phyloP scores from a whole-genome alignment of 495 filamentous ascomycete species.

The Aspergillus egyptiacus region DNA sequence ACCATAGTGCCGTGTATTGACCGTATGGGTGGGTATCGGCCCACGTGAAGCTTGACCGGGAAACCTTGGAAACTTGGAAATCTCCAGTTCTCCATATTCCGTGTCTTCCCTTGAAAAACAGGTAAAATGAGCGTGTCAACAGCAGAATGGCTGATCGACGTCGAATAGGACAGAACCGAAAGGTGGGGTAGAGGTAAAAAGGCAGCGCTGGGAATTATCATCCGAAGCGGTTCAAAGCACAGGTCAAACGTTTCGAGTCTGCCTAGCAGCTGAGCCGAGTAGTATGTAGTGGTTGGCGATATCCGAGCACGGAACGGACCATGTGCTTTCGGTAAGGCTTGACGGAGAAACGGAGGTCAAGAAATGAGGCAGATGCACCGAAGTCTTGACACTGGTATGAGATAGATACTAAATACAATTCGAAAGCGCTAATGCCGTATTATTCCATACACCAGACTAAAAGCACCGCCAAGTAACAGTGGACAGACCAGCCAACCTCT shows the following conservation, averaged over 20 bases:
- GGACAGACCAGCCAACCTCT: not conserved
- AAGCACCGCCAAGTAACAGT: slow-evolving; percentile 8
- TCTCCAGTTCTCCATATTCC: too few relatives aligned
- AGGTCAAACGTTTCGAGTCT: slow-evolving; percentile 3
- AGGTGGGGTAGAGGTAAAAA: slow-evolving; percentile 7
- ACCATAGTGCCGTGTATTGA: not conserved
- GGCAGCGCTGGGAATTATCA: not conserved
- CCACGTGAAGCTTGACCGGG: not conserved
- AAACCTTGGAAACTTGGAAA: too few relatives aligned
- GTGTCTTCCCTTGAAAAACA: too few relatives aligned
- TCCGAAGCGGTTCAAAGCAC: slow-evolving; percentile 7
- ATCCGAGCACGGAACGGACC: not conserved
- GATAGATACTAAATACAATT: slow-evolving; percentile 11
- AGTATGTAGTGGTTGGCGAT: too few relatives aligned
- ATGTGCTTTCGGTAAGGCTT: not conserved
- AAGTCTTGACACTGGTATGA: not conserved
- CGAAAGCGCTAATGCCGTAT: slow-evolving; percentile 12
- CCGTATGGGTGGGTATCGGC: slow-evolving; percentile 7
- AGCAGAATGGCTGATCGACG: not conserved
- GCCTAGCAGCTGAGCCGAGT: too few relatives aligned
- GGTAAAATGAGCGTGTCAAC: not conserved
- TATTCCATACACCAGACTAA: slow-evolving; percentile 17
- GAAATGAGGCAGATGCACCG: slow-evolving; percentile 1
- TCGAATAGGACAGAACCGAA: not conserved
- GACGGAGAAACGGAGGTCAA: not conserved